Base-by-base conservation (phyloP, 192 early-diverging fungal genomes). In the Endogone sp. region DNA sequence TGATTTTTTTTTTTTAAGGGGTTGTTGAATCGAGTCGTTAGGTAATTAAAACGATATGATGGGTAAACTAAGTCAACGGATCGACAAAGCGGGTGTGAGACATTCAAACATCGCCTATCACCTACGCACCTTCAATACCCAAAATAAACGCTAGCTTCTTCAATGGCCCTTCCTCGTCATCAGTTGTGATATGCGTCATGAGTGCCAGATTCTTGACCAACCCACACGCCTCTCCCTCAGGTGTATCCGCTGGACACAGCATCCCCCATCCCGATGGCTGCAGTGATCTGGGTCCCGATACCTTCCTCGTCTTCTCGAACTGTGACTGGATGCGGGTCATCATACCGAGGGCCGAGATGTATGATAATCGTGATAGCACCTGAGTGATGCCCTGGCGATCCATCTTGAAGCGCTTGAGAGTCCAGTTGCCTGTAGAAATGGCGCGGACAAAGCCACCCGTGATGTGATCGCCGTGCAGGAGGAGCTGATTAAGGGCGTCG, bases 371-470 rank as follows among this genome's bases (percentile, higher is more conserved):
- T 49, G 90, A 91, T 57, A 99, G 79, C 3, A 98, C 95, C 61
- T 99, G 97, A 8, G 96, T 99, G 56, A 99, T 93, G 31, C 97
- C 97, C 11, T 95, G 93, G 13, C 95, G 86, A 73, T 99, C 97
- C 96, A 99, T 98, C 79, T 95, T 98, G 86, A 99, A 99, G 74
- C 97, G 96, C 81, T 96, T 97, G 63, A 99, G 85, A 62, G 88
- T 91, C 97, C 97, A 99, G 74, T 99, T 99, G 26, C 97, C 97
- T 4, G 97, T 94, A 3, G 94, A 95, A 65, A 99, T 99, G 61
- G 95, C 88, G 3, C 95, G 83, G 29, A 93, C 91, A 49, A 99
- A 89, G 2, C 95, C 95, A 56, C 93, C 88, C 0, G 96, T 96
- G 76, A 99, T 98, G 63, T 88, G 76, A 71, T 92, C 90, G 66